Evolutionary conservation across 768 basidiomycete species (phyloP), one percentile per base, ranked within the genome.

Genomic region (Favolaschia claudopus): DNA sequence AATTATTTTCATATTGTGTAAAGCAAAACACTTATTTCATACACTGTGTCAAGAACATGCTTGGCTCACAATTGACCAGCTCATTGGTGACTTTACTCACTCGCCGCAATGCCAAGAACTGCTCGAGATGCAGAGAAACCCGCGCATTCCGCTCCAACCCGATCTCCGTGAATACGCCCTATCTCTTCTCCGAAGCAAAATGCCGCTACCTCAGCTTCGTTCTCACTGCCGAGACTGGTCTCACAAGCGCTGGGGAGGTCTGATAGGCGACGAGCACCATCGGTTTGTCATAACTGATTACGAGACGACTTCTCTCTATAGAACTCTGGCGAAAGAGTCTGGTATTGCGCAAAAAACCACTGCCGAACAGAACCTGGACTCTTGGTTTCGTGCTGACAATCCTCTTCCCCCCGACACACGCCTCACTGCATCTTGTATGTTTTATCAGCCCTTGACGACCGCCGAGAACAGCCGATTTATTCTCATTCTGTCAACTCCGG

Each of bases 311-410:
- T 72, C 69, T 17, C 55, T 72, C 5, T 72, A 72, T 43, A 58
- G 67, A n/a, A 57, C 55, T 13, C 6, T 62, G 4, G 42, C 65
- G 19, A 37, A 39, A 27, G 68, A 69, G 56, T 36, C 45, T 33
- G 69, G 69, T 10, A 67, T 73, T 36, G 31, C 44, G 12, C 68
- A 70, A 43, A n/a, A 9, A 56, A n/a, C 69, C 13, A 58, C 67
- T 33, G 64, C 72, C 7, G 61, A 71, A 43, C 64, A 59, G 3
- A 73, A 73, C 37, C 58, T 72, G 15, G 63, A 72, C 36, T 36
- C 38, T 15, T 73, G 72, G 72, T 69, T 71, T 43, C 47, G 56
- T 20, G 4, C 44, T 14, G 58, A 64, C 1, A 50, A 63, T 9
- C 51, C 69, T 22, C 42, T 33, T 19, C 68, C 67, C 9, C 70